Percentiles rank a stretch among this genome's conserved stretches.
Conservation (phyloP, 148 eudicot genomes). For the Rhododendron williamsianum region DNA sequence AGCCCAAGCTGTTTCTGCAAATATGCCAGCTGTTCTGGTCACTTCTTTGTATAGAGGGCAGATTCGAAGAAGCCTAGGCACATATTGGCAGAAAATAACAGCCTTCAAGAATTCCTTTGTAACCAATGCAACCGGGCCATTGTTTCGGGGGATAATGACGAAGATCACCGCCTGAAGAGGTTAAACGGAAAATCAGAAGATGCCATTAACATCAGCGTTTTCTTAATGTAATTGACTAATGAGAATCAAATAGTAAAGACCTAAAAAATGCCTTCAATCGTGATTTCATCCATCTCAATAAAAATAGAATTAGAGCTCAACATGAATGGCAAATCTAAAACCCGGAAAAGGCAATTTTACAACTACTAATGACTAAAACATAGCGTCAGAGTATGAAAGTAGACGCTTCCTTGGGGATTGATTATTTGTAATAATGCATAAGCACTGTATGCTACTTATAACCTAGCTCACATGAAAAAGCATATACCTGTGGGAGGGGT, state of each 20-base stretch:
- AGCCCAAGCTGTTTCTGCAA: constrained; percentile 83
- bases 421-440: not conserved
- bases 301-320: not conserved
- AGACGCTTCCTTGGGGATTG: not conserved
- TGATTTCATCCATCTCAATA: not conserved
- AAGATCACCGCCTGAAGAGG: constrained; percentile 47
- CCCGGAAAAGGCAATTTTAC: not conserved
- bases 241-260: not conserved
- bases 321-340: not conserved
- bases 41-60: constrained; percentile 62
- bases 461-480: not conserved
- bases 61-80: constrained; percentile 65
- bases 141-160: constrained; percentile 26
- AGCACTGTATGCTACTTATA: not conserved
- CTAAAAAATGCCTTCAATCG: not conserved
- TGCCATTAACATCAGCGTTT: not conserved
- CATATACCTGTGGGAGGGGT: constrained; percentile 54
- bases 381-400: not conserved
- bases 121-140: constrained; percentile 24
- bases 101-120: constrained; percentile 56
- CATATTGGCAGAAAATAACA: constrained; percentile 53
- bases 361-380: not conserved
- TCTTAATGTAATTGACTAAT: not conserved
- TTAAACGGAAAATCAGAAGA: not conserved
- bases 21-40: constrained; percentile 66